These are phyloP conservation scores for Pseudotulostoma volvatum DNA, from an alignment of 495 filamentous ascomycete genomes.

Conservation along the genomic window DNA sequence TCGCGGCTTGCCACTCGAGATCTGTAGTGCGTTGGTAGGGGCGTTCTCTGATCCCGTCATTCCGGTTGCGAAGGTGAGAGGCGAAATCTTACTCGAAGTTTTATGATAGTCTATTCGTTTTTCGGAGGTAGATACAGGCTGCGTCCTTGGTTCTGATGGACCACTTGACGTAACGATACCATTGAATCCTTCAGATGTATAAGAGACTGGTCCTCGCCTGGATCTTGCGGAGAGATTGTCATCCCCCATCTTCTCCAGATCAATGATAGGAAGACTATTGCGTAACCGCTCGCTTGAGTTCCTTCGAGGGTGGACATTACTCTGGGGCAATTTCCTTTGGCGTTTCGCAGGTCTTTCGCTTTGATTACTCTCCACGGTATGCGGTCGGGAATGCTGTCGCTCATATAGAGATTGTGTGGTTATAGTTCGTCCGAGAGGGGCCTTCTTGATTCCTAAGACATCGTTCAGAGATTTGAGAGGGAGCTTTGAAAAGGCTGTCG, in stretches of 20 bases:
- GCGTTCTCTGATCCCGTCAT: no score
- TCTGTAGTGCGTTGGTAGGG: not conserved
- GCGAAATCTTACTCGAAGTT: no score
- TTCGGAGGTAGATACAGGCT: no score
- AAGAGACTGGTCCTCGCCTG: not conserved
- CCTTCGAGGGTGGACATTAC: not conserved
- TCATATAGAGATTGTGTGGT: conserved; percentile 35
- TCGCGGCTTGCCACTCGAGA: not conserved
- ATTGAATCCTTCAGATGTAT: not conserved
- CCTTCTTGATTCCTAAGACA: conserved; percentile 38
- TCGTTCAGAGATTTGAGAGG: conserved; percentile 39
- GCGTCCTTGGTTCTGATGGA: not conserved
- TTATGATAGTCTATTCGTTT: no score
- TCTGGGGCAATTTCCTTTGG: conserved; percentile 16
- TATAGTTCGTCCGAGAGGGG: conserved; percentile 26
- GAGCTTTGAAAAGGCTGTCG: conserved; percentile 9
- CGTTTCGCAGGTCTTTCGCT: conserved; percentile 31
- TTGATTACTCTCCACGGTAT: conserved; percentile 9
- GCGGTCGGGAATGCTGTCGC: conserved; percentile 11
- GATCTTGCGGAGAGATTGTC: not conserved
- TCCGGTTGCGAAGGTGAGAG: no score
- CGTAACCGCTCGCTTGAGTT: not conserved
- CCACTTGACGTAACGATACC: not conserved
- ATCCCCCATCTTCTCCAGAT: conserved; percentile 1
- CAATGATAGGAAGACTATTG: conserved; percentile 7